Base-by-base conservation (phyloP, 331 rosid species). In the Cucumis variabilis region DNA sequence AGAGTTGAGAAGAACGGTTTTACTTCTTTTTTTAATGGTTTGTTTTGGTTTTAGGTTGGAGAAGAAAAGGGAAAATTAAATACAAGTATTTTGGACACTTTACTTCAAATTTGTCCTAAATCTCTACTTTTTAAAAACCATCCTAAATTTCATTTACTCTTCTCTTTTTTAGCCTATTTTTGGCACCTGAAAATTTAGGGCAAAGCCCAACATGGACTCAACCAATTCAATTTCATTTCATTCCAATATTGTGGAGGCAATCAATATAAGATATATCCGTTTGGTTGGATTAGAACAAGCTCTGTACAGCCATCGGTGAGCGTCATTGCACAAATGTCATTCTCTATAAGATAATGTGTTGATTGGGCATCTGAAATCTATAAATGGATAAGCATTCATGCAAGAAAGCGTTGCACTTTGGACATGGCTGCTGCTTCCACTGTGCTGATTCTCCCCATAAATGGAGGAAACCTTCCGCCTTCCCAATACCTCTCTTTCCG, bases 381-480 rank as follows among this genome's bases (percentile, higher is more conserved):
- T 68, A 68, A 84, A 75, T 86, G 74, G 84, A 86, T 86, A 74
- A 76, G 83, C 5, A 12, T 75, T 8, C 20, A 2, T 2, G 74
- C 15, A 16, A 37, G 12, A 44, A 85, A 27, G 13, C 27, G 4
- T 0, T 11, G 12, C 27, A n/a, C 5, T 60, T 37, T 58, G 75
- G 50, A 75, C 28, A 86, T 86, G 88, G 84, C 84, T 74, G 33
- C 88, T 75, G 84, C 84, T 74, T 55, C 88, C 66, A 62, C 83
- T 20, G 44, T 41, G 51, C 84, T 86, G 41, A 60, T 86, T 41
- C 88, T 60, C 7, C 63, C 88, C 63, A 63, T 86, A 44, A 60
- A 74, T 8, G 82, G 30, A 68, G 13, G 27, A 30, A 51, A 33
- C 70, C 69, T 72, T 30, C 15, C 88, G 16, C 74, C 83, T 53